Evolutionary conservation across 345 rosid genomes (phyloP).

Genomic region (Salix koriyanagi): DNA sequence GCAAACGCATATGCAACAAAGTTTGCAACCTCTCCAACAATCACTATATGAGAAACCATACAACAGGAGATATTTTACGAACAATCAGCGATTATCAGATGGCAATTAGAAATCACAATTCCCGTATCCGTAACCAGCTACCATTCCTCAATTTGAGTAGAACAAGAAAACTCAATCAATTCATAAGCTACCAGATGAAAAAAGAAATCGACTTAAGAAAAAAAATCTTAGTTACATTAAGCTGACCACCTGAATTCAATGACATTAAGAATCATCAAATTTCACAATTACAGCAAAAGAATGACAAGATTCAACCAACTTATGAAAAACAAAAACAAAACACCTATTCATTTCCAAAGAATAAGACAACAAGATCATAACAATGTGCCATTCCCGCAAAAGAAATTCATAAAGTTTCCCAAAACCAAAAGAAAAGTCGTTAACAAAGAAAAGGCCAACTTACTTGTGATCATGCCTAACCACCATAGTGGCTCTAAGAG

Average conservation of each 20-base stretch:
- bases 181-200: not conserved
- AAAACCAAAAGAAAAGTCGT: not conserved
- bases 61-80: conserved; percentile 21
- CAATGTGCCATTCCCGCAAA: not conserved
- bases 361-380: not conserved
- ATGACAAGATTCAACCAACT: not conserved
- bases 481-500: conserved; percentile 96
- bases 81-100: conserved; percentile 23
- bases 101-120: conserved; percentile 3
- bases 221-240: not conserved
- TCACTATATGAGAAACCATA: conserved; percentile 50
- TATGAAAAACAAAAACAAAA: not conserved
- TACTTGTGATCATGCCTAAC: conserved; percentile 90
- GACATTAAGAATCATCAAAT: not conserved
- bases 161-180: not conserved
- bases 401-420: not conserved
- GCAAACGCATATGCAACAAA: conserved; percentile 92
- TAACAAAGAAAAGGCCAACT: conserved; percentile 1
- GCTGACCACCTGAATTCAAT: not conserved
- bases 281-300: not conserved
- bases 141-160: not conserved
- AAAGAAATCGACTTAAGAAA: not conserved
- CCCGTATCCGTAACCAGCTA: not conserved
- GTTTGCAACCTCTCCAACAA: conserved; percentile 92
- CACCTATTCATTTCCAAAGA: not conserved